Evolutionary conservation across 371 early-diverging fungal genomes (phyloP).

Genomic region (Lichtheimia ramosa): DNA sequence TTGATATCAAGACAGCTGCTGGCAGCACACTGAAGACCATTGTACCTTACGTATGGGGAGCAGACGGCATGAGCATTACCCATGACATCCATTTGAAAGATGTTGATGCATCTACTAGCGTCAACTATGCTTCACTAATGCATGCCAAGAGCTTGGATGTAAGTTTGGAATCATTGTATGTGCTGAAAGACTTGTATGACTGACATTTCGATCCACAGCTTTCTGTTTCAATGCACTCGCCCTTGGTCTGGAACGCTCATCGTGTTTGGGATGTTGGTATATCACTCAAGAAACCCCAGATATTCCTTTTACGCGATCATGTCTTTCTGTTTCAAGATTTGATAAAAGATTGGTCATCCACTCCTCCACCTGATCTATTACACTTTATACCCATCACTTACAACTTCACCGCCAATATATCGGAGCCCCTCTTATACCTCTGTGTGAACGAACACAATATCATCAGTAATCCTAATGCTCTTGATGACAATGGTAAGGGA

Average conservation of each 20-base stretch:
- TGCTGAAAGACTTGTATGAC: not conserved
- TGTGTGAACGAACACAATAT: constrained; percentile 85
- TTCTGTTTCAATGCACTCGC: constrained; percentile 59
- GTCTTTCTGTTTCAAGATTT: constrained; percentile 79
- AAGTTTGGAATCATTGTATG: constrained; percentile 4
- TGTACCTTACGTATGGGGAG: constrained; percentile 61
- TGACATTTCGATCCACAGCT: constrained; percentile 34
- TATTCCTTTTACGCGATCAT: constrained; percentile 81
- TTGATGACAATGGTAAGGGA: constrained; percentile 75
- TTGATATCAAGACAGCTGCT: constrained; percentile 64
- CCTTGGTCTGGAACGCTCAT: constrained; percentile 78
- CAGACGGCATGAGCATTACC: constrained; percentile 56
- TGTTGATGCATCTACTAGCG: constrained; percentile 60
- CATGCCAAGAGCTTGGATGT: constrained; percentile 55
- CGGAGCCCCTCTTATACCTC: constrained; percentile 58
- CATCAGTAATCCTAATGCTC: constrained; percentile 72
- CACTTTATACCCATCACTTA: constrained; percentile 78
- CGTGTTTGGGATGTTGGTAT: constrained; percentile 68
- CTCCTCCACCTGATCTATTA: constrained; percentile 52
- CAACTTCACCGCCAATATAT: constrained; percentile 50
- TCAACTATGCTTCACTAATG: constrained; percentile 71
- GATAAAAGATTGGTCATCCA: constrained; percentile 71
- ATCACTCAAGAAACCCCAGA: constrained; percentile 34
- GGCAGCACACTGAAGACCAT: constrained; percentile 58
- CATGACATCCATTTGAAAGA: constrained; percentile 56